Percentiles rank a stretch among this genome's conserved stretches.
These are phyloP conservation scores for Chalara sp. DNA, from an alignment of 2,329 filamentous ascomycete genomes.

Conservation along the genomic window DNA sequence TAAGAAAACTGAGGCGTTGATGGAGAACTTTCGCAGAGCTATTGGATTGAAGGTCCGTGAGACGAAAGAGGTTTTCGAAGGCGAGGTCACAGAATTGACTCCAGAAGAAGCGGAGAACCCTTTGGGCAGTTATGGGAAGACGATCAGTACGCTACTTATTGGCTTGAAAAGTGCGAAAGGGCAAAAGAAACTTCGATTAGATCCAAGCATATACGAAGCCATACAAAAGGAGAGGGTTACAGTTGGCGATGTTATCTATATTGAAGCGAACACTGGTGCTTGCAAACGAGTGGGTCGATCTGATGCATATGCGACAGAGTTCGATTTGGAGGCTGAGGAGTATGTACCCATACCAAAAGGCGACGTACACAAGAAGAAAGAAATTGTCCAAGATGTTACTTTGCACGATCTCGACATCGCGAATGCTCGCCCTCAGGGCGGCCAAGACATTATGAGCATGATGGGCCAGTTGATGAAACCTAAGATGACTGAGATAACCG, in stretches of 20 bases:
- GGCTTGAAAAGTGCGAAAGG: slow-evolving; percentile 92
- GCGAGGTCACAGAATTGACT: slow-evolving; percentile 94
- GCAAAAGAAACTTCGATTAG: slow-evolving; percentile 93
- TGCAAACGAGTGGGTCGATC: slow-evolving; percentile 95
- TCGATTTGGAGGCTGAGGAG: slow-evolving; percentile 96
- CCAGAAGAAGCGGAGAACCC: slow-evolving; percentile 98
- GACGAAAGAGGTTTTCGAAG: slow-evolving; percentile 98
- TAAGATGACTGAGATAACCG: slow-evolving; percentile 98
- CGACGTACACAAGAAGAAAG: slow-evolving; percentile 99
- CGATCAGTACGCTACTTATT: slow-evolving; percentile 91
- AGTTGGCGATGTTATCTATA: slow-evolving; percentile 96
- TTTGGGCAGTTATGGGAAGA: slow-evolving; percentile 92
- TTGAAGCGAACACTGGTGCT: slow-evolving; percentile 96
- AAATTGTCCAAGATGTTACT: slow-evolving; percentile 97
- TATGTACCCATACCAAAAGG: slow-evolving; percentile 98
- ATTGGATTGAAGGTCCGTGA: slow-evolving; percentile 96
- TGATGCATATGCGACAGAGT: slow-evolving; percentile 96
- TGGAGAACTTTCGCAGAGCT: slow-evolving; percentile 97
- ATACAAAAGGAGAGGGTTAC: slow-evolving; percentile 97
- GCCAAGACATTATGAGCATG: slow-evolving; percentile 99
- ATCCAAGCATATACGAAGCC: slow-evolving; percentile 98
- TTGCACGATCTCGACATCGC: slow-evolving; percentile 95
- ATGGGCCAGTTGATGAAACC: slow-evolving; percentile 99
- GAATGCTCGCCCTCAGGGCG: slow-evolving; percentile 89
- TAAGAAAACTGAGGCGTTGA: slow-evolving; percentile 98